Evolutionary conservation across 257 asterid species (phyloP).

Genomic region (Ilex aquifolium): DNA sequence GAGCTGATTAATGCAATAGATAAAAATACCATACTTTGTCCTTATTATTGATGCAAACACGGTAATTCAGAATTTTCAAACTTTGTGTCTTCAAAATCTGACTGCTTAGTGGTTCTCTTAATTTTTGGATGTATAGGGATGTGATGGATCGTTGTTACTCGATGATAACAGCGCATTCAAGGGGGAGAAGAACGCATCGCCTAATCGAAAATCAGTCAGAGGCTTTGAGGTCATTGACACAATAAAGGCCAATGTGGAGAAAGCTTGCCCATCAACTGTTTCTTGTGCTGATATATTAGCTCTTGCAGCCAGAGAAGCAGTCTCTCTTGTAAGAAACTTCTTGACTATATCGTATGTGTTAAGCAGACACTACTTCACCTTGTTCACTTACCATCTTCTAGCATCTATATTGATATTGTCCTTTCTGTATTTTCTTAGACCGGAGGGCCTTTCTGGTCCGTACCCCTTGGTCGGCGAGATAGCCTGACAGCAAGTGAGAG

Average conservation of each 20-base stretch:
- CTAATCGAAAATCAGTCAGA: constrained; percentile 55
- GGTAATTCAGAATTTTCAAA: no score
- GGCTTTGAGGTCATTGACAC: constrained; percentile 68
- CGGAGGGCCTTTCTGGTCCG: constrained; percentile 63
- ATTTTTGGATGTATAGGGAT: constrained; percentile 34
- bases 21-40: no score
- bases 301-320: constrained; percentile 69
- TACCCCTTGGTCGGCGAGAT: constrained; percentile 69
- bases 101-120: background rate
- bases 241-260: constrained; percentile 57
- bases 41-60: no score
- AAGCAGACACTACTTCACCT: no score
- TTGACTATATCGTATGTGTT: no score
- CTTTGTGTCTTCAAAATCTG: no score
- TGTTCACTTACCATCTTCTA: no score
- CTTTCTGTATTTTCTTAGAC: constrained; percentile 16
- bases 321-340: constrained; percentile 36
- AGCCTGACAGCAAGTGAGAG: constrained; percentile 49
- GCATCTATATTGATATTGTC: no score
- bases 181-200: constrained; percentile 55
- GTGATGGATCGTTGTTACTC: constrained; percentile 68
- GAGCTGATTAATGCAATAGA: no score
- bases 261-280: constrained; percentile 61
- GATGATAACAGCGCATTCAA: constrained; percentile 47
- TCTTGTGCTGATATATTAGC: constrained; percentile 70